Evolutionary conservation across 306 rosid genomes (phyloP), one percentile per base, ranked within the genome.

Genomic region (Morella rubra): DNA sequence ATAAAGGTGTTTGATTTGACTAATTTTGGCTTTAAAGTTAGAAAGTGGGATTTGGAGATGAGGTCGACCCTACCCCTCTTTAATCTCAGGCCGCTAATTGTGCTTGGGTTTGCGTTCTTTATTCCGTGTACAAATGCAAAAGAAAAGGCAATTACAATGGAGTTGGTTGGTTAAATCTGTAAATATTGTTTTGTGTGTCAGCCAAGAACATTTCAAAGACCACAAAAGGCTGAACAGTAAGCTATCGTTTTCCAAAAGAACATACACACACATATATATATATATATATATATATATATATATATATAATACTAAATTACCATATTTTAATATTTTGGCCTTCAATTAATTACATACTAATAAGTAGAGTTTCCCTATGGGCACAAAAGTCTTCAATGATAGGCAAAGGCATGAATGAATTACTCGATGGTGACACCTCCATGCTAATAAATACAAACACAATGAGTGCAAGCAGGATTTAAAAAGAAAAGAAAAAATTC

Each of bases 1-100:
- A 65, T 42, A 3, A 8, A 42, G 50, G 42, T 8, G 49, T 18
- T 24, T 0, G 11, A 65, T 41, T 16, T 42, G 76, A 53, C 14
- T 8, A 16, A 76, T 19, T 64, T 15, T 41, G 49, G 45, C 45
- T 69, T 71, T 47, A 10, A 62, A 58, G 24, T 46, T 40, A 4
- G 12, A 27, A 70, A 69, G 77, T 75, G 79, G 65, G 77, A 75
- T 75, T 80, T 49, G 37, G n/a, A 22, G 52, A 47, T 59, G 14
- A 60, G 77, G 67, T 58, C 58, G 75, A 69, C 12, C 75, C 71
- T 69, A 49, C 60, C 13, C 11, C 85, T 62, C 82, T 79, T 79
- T 75, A 66, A 73, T 65, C 62, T 16, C 13, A 66, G 46, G 44
- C 78, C 83, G 52, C 74, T 47, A 4, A 67, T 66, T 72, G 59